These are phyloP conservation scores for Aspergillus oerlinghausenensis DNA, from an alignment of 2,329 filamentous ascomycete genomes.

Conservation along the genomic window DNA sequence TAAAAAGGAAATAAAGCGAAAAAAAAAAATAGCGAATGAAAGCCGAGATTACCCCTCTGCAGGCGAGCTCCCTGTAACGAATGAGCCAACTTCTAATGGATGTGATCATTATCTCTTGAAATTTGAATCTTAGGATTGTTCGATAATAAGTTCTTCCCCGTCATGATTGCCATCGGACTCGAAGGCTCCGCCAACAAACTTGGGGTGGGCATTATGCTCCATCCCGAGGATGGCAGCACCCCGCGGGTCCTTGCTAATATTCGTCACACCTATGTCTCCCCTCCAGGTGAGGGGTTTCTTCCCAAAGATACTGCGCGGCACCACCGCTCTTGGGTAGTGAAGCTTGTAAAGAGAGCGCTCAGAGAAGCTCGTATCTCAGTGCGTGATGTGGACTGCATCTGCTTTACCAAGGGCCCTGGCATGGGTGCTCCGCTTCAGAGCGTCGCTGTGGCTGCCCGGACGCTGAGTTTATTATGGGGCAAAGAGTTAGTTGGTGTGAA, in stretches of 20 bases:
- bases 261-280: slow-evolving; percentile 86
- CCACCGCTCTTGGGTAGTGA: slow-evolving; percentile 80
- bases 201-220: slow-evolving; percentile 85
- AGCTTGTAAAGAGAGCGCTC: slow-evolving; percentile 75
- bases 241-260: slow-evolving; percentile 83
- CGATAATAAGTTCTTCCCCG: slow-evolving; percentile 4
- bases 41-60: slow-evolving; percentile 13
- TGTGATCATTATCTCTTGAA: neutral
- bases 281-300: slow-evolving; percentile 88
- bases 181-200: slow-evolving; percentile 99
- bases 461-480: slow-evolving; percentile 75
- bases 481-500: slow-evolving; percentile 93
- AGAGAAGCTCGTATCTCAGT: slow-evolving; percentile 59
- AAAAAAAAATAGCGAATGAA: slow-evolving; percentile 13
- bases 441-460: slow-evolving; percentile 80
- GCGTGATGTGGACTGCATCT: slow-evolving; percentile 79
- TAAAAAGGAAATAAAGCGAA: neutral
- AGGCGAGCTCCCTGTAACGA: neutral
- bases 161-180: slow-evolving; percentile 65
- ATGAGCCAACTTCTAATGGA: neutral
- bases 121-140: neutral
- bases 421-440: slow-evolving; percentile 92
- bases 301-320: slow-evolving; percentile 94
- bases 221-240: slow-evolving; percentile 52
- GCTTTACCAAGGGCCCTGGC: slow-evolving; percentile 90